Base-by-base conservation (phyloP, 345 rosid genomes). In the Pseudoturritis turrita region DNA sequence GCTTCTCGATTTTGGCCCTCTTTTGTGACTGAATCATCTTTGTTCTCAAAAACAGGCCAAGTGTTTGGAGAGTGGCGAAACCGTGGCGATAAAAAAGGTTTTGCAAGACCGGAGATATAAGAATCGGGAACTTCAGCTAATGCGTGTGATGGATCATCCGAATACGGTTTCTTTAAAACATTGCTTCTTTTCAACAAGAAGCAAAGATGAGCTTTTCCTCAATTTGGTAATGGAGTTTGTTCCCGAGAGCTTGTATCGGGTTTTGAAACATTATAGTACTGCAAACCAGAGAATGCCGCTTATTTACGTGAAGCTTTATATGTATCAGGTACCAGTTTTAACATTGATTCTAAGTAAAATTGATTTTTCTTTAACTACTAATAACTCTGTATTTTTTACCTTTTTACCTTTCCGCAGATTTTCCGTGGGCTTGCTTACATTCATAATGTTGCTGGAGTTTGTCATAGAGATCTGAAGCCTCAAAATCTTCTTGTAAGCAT, bases 141-240 rank as follows among this genome's bases (percentile, higher is more conserved):
- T 86, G 90, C 86, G 90, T 11, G 88, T 88, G 68, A 84, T 91
- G 86, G 91, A 91, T 78, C 97, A 91, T 78, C 89, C 92, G 0
- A 91, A 91, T 77, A 95, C 88, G 55, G 84, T 91, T 58, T 81
- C 86, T 49, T 81, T 91, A 83, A 91, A 88, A 79, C 97, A 91
- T 76, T 91, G 95, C 47, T 91, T 91, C 89, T 91, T 88, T 76
- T 91, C 97, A 0, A 88, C 95, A 0, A 91, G 95, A 21, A 83
- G 85, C 51, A 88, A 85, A 74, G 81, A 91, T 35, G 97, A 91
- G 65, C 95, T 91, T 23, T 91, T 91, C 55, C 84, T 91, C 17
- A 91, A 91, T 77, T 77, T 91, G 85, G 97, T 91, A 18, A 91
- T 91, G 97, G 97, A 91, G 73, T 91, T 85, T 62, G 95, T 91